Evolutionary conservation across 208 protist species (phyloP).

Genomic region (Leishmania gerbilli): DNA sequence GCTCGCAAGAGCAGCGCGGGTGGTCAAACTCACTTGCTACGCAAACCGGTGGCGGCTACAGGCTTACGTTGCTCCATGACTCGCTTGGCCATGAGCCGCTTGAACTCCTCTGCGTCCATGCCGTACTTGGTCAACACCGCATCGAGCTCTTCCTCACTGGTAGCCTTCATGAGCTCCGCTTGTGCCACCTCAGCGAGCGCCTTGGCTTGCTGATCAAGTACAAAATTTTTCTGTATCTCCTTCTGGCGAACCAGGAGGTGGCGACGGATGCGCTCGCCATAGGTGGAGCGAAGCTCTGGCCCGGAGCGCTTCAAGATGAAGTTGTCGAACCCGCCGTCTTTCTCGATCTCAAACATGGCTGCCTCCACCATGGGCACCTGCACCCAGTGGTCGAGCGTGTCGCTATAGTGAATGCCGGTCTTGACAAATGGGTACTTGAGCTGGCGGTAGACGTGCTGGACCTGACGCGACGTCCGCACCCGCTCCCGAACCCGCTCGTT

Average conservation of each 20-base stretch:
- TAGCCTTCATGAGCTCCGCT: slow-evolving; percentile 43
- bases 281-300: slow-evolving; percentile 85
- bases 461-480: slow-evolving; percentile 84
- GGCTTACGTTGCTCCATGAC: slow-evolving; percentile 34
- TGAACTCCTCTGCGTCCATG: slow-evolving; percentile 65
- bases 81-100: slow-evolving; percentile 55
- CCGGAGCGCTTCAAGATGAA: slow-evolving; percentile 87
- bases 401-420: slow-evolving; percentile 89
- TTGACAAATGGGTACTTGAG: slow-evolving; percentile 91
- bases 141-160: slow-evolving; percentile 58
- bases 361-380: slow-evolving; percentile 92
- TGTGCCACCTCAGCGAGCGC: slow-evolving; percentile 55
- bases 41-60: not conserved
- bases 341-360: slow-evolving; percentile 88
- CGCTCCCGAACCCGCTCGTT: slow-evolving; percentile 90
- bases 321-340: slow-evolving; percentile 90
- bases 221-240: slow-evolving; percentile 92
- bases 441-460: slow-evolving; percentile 90
- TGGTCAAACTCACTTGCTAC: not conserved
- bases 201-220: slow-evolving; percentile 79
- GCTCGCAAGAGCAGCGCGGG: not conserved
- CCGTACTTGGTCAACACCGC: slow-evolving; percentile 81
- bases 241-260: slow-evolving; percentile 90
- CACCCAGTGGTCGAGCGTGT: slow-evolving; percentile 90
- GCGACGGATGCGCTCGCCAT: slow-evolving; percentile 86